These are phyloP conservation scores for Vaccinium corymbosum DNA, from an alignment of 148 eudicot species.

Conservation along the genomic window DNA sequence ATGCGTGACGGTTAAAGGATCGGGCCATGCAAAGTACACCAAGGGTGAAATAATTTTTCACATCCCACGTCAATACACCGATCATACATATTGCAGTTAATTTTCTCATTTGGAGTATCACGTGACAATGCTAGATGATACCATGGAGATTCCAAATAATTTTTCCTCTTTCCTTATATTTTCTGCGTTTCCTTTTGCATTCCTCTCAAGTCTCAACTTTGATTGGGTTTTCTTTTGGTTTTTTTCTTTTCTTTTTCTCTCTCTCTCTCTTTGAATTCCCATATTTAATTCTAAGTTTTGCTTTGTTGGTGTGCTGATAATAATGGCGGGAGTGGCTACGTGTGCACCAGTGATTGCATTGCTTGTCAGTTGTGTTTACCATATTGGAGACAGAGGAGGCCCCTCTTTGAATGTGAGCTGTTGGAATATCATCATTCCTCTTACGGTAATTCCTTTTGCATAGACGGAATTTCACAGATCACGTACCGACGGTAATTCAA, in stretches of 20 bases:
- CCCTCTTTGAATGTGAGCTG: constrained; percentile 12
- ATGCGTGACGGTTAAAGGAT: neutral
- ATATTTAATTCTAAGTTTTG: neutral
- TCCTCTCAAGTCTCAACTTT: neutral
- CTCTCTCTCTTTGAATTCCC: neutral
- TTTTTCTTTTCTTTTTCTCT: neutral
- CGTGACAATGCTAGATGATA: neutral
- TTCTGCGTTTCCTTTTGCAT: neutral
- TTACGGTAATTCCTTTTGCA: too few species aligned
- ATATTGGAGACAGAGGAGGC: constrained; percentile 21
- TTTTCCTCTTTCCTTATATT: neutral
- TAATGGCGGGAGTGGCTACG: constrained; percentile 15
- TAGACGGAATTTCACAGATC: too few species aligned
- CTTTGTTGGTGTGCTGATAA: constrained; percentile 9
- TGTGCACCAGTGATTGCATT: constrained; percentile 20
- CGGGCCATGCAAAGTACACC: neutral
- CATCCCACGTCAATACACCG: neutral
- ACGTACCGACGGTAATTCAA: too few species aligned
- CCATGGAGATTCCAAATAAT: neutral
- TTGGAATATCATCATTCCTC: neutral
- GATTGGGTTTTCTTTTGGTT: neutral
- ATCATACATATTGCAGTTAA: neutral
- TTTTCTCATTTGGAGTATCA: neutral
- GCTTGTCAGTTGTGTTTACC: constrained; percentile 24
- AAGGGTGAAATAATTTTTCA: neutral